A percentile compares a stretch with the other conserved stretches of the same genome.
Conservation (phyloP, 208 protist species). For the Porcisia deanei region DNA sequence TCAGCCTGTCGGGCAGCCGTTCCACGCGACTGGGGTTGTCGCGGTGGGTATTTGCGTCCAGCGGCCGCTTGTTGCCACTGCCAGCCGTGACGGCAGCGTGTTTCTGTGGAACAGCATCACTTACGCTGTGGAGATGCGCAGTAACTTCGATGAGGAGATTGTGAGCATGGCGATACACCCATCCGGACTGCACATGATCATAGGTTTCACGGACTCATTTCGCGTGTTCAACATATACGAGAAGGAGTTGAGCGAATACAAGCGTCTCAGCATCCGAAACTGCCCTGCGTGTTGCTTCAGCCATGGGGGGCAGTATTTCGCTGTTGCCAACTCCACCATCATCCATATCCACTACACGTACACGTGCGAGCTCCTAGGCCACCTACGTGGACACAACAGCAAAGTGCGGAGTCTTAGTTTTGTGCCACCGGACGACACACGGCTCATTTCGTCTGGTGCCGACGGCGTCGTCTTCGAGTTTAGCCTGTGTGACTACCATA, state of each 20-base stretch:
- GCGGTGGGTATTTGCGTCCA: slow-evolving; percentile 94
- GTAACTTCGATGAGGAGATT: slow-evolving; percentile 93
- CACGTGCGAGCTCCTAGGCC: slow-evolving; percentile 94
- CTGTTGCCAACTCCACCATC: slow-evolving; percentile 94
- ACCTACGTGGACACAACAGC: slow-evolving; percentile 95
- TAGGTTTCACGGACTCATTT: slow-evolving; percentile 95
- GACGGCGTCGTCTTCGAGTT: slow-evolving; percentile 97
- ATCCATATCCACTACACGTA: slow-evolving; percentile 97
- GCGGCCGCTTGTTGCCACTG: slow-evolving; percentile 95
- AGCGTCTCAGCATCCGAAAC: slow-evolving; percentile 93
- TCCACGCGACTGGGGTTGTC: slow-evolving; percentile 88
- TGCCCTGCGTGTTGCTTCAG: slow-evolving; percentile 95
- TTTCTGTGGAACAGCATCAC: slow-evolving; percentile 97
- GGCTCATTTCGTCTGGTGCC: slow-evolving; percentile 89
- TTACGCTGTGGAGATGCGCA: slow-evolving; percentile 91
- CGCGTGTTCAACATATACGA: slow-evolving; percentile 96
- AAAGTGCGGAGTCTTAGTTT: slow-evolving; percentile 91
- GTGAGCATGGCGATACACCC: slow-evolving; percentile 95
- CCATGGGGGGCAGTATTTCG: slow-evolving; percentile 96
- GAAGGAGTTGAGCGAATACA: slow-evolving; percentile 94
- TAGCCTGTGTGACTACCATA: slow-evolving; percentile 92
- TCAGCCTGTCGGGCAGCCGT: slow-evolving; percentile 90
- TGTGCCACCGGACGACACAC: slow-evolving; percentile 91
- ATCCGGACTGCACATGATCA: slow-evolving; percentile 93
- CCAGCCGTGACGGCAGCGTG: slow-evolving; percentile 87